These are phyloP conservation scores for Phytophthora sojae DNA, from an alignment of 352 stramenopile species.

Conservation along the genomic window DNA sequence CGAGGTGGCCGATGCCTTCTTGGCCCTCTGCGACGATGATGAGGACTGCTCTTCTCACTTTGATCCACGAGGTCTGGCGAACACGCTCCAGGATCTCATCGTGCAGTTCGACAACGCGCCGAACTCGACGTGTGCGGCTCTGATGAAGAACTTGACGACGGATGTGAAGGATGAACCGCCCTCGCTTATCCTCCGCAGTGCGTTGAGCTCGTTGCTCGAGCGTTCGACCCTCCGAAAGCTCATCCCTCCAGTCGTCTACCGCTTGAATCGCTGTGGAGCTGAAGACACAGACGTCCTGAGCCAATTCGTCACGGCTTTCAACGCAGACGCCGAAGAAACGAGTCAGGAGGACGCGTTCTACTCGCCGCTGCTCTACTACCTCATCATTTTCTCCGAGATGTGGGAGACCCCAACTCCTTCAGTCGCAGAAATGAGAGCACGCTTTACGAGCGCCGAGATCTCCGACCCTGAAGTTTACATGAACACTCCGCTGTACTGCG, in stretches of 20 bases:
- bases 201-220: slow-evolving; percentile 37
- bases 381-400: slow-evolving; percentile 58
- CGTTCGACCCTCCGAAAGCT: slow-evolving; percentile 25
- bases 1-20: slow-evolving; percentile 35
- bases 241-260: slow-evolving; percentile 45
- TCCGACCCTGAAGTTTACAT: slow-evolving; percentile 26
- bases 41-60: slow-evolving; percentile 30
- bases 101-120: slow-evolving; percentile 27
- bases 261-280: slow-evolving; percentile 38
- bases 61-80: slow-evolving; percentile 9
- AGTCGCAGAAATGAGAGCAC: slow-evolving; percentile 8
- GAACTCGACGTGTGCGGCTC: slow-evolving; percentile 28
- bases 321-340: neutral
- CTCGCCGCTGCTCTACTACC: slow-evolving; percentile 51
- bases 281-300: slow-evolving; percentile 34
- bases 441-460: slow-evolving; percentile 32
- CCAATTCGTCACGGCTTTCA: slow-evolving; percentile 23
- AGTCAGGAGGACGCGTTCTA: slow-evolving; percentile 34
- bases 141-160: slow-evolving; percentile 14
- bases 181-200: slow-evolving; percentile 30
- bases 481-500: slow-evolving; percentile 50
- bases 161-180: slow-evolving; percentile 14
- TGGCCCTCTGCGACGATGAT: slow-evolving; percentile 32
- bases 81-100: slow-evolving; percentile 30
- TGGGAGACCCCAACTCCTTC: slow-evolving; percentile 44